Evolutionary conservation across 352 stramenopile species (phyloP), one percentile per base, ranked within the genome.

Genomic region (Globisporangium perplexum): DNA sequence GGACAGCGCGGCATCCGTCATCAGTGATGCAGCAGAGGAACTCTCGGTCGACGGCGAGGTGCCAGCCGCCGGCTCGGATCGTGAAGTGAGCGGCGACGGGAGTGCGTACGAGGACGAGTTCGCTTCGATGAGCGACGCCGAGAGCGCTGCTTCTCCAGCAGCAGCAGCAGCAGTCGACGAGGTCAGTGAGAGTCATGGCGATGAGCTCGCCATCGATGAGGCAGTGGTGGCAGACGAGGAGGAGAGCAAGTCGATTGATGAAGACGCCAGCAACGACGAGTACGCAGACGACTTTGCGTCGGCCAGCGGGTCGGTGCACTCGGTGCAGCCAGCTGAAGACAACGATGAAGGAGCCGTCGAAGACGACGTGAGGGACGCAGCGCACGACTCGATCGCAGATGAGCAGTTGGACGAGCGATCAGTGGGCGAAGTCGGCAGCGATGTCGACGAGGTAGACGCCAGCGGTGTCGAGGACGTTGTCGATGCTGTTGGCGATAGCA

Each of bases 31-130:
- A 10, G 22, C 24, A 24, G 20, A 24, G n/a, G 41, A 28, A 7
- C n/a, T 14, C 20, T 43, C 39, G 6, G 15, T 41, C 24, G 30
- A 12, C 18, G 39, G 4, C 20, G 41, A 46, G 12, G 18, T 23
- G 8, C 3, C 41, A 46, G n/a, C 20, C 7, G 14, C n/a, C 28
- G 41, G 18, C 11, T 46, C 41, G 41, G 23, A 18, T 18, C 8
- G n/a, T 14, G 41, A 46, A 15, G 41, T 14, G 41, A 39, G 12
- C 33, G 43, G 36, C 11, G 39, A 45, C 2, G 33, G 57, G 20
- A 46, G 41, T 22, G 49, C 41, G 17, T 62, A 62, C 42, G 49
- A 62, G 3, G 35, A 57, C 5, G 49, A 48, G 20, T 57, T 62
- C 47, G 56, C 35, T 10, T 62, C 56, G 7, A 36, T 47, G 41